A percentile compares a stretch with the other conserved stretches of the same genome.
phyloP scores from a whole-genome alignment of 768 basidiomycete species.

The Boletus coccyginus region DNA sequence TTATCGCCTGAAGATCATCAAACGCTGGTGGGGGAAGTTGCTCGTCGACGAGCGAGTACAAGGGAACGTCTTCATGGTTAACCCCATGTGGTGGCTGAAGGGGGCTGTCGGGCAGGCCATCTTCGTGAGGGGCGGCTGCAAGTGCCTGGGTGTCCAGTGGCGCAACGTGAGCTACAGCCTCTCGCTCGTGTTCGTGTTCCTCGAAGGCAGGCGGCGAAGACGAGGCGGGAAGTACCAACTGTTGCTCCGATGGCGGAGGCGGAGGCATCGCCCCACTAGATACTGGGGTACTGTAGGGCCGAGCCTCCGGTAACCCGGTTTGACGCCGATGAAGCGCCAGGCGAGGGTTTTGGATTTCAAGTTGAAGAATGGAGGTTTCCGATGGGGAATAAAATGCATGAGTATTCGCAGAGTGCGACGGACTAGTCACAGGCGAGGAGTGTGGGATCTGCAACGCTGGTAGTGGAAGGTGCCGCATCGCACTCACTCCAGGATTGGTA shows the following conservation, averaged over 20 bases:
- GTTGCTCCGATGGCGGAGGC: neutral
- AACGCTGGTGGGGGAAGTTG: conserved; percentile 26
- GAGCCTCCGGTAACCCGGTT: neutral
- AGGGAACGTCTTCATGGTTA: conserved; percentile 19
- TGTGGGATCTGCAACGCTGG: neutral
- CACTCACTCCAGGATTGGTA: neutral
- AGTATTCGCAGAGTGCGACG: neutral
- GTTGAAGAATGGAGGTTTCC: neutral
- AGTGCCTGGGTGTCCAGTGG: neutral
- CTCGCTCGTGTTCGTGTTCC: neutral
- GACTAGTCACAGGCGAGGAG: neutral
- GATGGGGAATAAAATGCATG: neutral
- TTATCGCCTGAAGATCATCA: conserved; percentile 9
- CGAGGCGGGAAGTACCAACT: neutral
- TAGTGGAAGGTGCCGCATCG: neutral
- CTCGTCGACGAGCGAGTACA: conserved; percentile 24
- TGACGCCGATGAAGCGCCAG: neutral
- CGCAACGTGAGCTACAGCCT: neutral
- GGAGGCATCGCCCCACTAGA: neutral
- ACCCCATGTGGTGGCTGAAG: neutral
- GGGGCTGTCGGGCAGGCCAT: neutral
- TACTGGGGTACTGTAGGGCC: neutral
- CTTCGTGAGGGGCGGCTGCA: neutral
- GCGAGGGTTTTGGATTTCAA: neutral
- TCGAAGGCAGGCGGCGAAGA: conserved; percentile 7